A percentile compares a stretch with the other conserved stretches of the same genome.
phyloP scores from a whole-genome alignment of 805 yeast genomes.

The Scheffersomyces stipitis region DNA sequence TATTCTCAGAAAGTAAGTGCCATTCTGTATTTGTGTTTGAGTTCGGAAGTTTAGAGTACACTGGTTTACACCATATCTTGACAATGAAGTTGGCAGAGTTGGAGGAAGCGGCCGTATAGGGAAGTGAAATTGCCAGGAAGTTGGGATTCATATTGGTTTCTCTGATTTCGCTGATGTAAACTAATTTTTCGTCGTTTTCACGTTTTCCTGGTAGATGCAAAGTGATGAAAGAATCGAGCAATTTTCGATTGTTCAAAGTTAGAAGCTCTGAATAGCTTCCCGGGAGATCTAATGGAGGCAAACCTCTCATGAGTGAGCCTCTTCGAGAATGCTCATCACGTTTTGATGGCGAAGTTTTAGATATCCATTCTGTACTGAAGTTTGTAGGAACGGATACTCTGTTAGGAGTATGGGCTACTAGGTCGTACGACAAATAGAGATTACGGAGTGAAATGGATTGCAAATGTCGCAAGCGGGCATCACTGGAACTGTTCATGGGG shows the following conservation, averaged over 20 bases:
- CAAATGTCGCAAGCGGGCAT: slow-evolving; percentile 12
- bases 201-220: slow-evolving; percentile 15
- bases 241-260: slow-evolving; percentile 11
- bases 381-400: too few species aligned
- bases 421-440: slow-evolving; percentile 6
- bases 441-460: slow-evolving; percentile 16
- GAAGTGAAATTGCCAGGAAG: slow-evolving; percentile 28
- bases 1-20: slow-evolving; percentile 16
- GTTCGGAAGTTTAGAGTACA: background rate
- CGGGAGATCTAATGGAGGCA: slow-evolving; percentile 4
- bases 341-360: too few species aligned
- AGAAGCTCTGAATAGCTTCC: slow-evolving; percentile 9
- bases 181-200: slow-evolving; percentile 11
- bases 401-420: too few species aligned
- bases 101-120: slow-evolving; percentile 11
- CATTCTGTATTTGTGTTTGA: slow-evolving; percentile 13
- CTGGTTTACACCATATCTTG: slow-evolving; percentile 19
- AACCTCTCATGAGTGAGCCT: background rate
- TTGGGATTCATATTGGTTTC: slow-evolving; percentile 20
- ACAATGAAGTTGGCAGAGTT: slow-evolving; percentile 9
- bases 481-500: slow-evolving; percentile 8
- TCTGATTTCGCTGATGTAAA: slow-evolving; percentile 35
- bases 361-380: too few species aligned
- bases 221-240: slow-evolving; percentile 27
- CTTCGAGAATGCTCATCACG: too few species aligned